Evolutionary conservation across 108 stramenopile genomes (phyloP), one percentile per base, ranked within the genome.

Genomic region (Chaetoceros muelleri): DNA sequence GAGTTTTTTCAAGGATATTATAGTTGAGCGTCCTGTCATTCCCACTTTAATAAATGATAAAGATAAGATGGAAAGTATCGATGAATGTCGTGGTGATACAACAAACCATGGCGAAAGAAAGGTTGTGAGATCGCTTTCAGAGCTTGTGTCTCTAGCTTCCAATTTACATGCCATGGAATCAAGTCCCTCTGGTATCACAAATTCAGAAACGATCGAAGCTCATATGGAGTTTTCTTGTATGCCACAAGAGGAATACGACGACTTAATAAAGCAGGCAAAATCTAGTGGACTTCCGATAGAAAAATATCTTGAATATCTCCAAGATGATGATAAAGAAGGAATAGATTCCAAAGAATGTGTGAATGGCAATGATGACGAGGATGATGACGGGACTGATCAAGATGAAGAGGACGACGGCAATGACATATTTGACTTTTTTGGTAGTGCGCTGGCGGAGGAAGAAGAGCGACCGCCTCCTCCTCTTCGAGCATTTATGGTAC

Each of bases 191-290:
- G n/a, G n/a, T n/a, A n/a, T n/a, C n/a, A n/a, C n/a, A 18, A 61
- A 61, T 23, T 23, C 65, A 1, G 28, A 72, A 46, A 10, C 66
- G 46, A 55, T 73, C 30, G 76, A 77, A 55, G 70, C 72, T 2
- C 52, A 77, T 28, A 47, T 77, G 26, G 30, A 63, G 5, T 77
- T 77, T 67, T 66, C 61, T 3, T 72, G 72, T 46, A 72, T 77
- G 69, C 55, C 72, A 0, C 28, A 62, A 28, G 69, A 70, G 23
- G 64, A 77, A 30, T 77, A 66, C 48, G 49, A 69, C 16, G 60
- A 30, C 0, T 51, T 58, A 19, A 18, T 69, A 29, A 23, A 52
- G 23, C 24, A 69, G 26, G 28, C 55, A 16, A 61, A 55, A 28
- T 44, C 61, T 24, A 24, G 24, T 23, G 45, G 20, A 19, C 10